Base-by-base conservation (phyloP, 768 basidiomycete genomes). In the Dacryopinax primogenitus region DNA sequence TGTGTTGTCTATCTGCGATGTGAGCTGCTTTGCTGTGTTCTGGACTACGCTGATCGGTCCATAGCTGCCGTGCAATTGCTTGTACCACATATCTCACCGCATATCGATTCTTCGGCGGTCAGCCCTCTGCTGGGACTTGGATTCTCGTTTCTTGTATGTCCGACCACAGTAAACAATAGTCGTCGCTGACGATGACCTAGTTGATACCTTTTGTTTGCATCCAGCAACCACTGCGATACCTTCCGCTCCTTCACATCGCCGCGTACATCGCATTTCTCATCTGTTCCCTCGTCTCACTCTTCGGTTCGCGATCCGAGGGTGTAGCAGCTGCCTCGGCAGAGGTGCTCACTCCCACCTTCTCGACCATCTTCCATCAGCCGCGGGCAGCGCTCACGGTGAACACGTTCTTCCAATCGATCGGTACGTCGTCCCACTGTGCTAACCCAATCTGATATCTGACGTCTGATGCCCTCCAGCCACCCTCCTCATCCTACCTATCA, bases 41-140 rank as follows among this genome's bases (percentile, higher is more conserved):
- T 58, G 26, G 26, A 18, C 23, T 3, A 4, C 4, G 30, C 23
- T 58, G 51, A 32, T 15, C 13, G 51, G 13, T 15, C 12, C 18
- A 18, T 30, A 58, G 51, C 51, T 6, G 51, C 51, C 9, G 51
- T 58, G 51, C 51, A 58, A 58, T 30, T 58, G 30, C 51, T 58
- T 9, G 51, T 58, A 6, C 51, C 51, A 30, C 51, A 32, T 32
- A 4, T 58, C 23, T 58, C 51, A 9, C 51, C 51, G 13, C 51
- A 58, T 30, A 26, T 58, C 9, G 32, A 58, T 30, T 13, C 51
- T 11, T 58, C 51, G 3, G 51, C 51, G 26, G 51, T 21, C 30
- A 30, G 51, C 30, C 51, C 51, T 9, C 32, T 58, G 32, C 26
- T 58, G 32, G 51, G 13, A 6, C 51, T 58, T 32, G 51, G 11